Evolutionary conservation across 345 rosid species (phyloP), one percentile per base, ranked within the genome.

Genomic region (Sisymbrium altissimum): DNA sequence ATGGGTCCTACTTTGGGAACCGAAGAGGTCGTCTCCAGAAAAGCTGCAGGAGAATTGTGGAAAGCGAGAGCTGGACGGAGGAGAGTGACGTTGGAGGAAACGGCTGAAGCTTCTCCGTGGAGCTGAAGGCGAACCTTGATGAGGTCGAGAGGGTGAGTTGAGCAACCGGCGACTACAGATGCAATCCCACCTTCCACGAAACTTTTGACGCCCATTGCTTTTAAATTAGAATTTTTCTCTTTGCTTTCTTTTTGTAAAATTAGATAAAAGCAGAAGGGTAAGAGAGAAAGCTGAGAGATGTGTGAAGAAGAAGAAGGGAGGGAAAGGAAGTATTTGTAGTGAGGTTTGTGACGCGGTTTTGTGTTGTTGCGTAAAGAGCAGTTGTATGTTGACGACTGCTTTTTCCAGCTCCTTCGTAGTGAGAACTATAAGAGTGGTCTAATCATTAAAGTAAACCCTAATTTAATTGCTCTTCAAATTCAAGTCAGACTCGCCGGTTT

Each of bases 91-190:
- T 86, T 19, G 83, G 85, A 40, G 68, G 83, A 12, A 8, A 46
- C 52, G 10, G 52, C 11, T 9, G 52, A 57, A 55, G 70, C 41
- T 73, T 90, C 97, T 15, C 97, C 97, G 57, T 90, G 97, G 19
- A 90, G 89, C 68, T 90, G 97, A 85, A 90, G 85, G 8, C 94
- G 88, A 54, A 90, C 97, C 78, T 90, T 90, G 76, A 90, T 83
- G 35, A 90, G 90, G 53, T 90, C 97, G 10, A 90, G 84, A n/a
- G 96, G 97, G 73, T 90, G 97, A 40, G 93, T 90, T 2, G 90
- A 86, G 72, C 89, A 88, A 4, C 96, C 93, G 6, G 97, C 97
- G 36, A 90, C 82, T 23, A 88, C 71, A 13, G 97, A 84, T 6
- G 97, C 92, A 5, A 87, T 66, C 4, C 97, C 97, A 3, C 97